Evolutionary conservation across 345 rosid species (phyloP).

Genomic region (Rhodomyrtus tomentosa): DNA sequence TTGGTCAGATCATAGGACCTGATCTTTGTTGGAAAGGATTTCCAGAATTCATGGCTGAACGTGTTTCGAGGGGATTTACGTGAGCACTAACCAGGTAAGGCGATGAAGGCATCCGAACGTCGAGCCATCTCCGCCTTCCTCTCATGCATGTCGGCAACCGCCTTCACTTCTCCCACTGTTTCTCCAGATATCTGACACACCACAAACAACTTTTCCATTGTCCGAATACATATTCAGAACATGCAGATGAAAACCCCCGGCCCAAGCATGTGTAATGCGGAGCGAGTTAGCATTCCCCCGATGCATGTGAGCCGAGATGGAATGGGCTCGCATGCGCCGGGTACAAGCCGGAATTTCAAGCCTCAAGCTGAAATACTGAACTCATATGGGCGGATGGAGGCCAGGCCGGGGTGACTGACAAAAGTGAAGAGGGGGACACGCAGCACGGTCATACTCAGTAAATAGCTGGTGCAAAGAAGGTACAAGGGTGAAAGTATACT

Average conservation of each 20-base stretch:
- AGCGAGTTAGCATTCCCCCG: background rate
- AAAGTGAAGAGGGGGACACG: background rate
- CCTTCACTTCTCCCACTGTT: conserved; percentile 75
- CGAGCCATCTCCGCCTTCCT: conserved; percentile 84
- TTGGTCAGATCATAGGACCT: background rate
- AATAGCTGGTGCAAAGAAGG: background rate
- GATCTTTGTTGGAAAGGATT: background rate
- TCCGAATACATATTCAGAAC: background rate
- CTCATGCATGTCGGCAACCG: conserved; percentile 76
- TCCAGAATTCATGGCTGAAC: background rate
- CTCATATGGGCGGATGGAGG: background rate
- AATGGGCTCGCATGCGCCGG: background rate
- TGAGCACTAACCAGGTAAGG: conserved; percentile 45
- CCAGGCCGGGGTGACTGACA: background rate
- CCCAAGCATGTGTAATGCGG: background rate
- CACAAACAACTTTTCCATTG: conserved; percentile 1
- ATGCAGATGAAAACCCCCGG: background rate
- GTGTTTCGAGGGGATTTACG: background rate
- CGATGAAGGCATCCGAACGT: conserved; percentile 71
- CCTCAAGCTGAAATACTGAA: background rate
- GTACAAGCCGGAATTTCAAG: background rate
- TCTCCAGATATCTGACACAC: conserved; percentile 52
- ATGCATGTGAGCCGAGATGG: background rate
- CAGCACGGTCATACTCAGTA: background rate
- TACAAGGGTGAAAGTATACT: background rate